Base-by-base conservation (phyloP, 257 asterid genomes). In the Solanum sejunctum region DNA sequence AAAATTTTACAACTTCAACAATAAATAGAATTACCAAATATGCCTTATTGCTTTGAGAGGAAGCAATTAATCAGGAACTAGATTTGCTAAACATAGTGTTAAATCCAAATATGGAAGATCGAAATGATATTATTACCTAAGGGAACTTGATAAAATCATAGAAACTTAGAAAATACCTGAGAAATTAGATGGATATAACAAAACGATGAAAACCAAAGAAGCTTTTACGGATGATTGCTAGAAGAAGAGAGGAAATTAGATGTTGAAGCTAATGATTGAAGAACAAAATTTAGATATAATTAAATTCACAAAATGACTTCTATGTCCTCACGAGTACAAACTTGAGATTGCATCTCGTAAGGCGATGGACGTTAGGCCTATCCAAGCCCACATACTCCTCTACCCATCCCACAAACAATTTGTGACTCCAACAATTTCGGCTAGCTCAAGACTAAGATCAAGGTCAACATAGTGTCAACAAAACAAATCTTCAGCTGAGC, bases 381-480 rank as follows among this genome's bases (percentile, higher is more conserved):
- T 2, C 71, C 71, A 64, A 64, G 71, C 12, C 43, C 43, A 7
- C 26, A 64, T 26, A 28, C 12, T 43, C 7, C 1, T 66, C n/a
- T 28, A 28, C 45, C 70, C 39, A 28, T 66, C 43, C 72, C 45
- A 66, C 72, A 66, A 66, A 66, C 45, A 3, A 66, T 28, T n/a
- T 66, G 72, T 20, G 45, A 13, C 72, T 28, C 72, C n/a, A 9
- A 64, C 45, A 66, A 66, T 66, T 66, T 64, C 16, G 45, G 7
- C 10, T 43, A 77, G 45, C 63, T 49, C 45, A 51, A 23, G 47
- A 77, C 45, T 26, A 39, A 51, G 15, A 45, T 15, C 81, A 73
- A 47, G 63, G 23, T 51, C 63, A 5, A 51, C 45, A 86, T 57
- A 84, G 71, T 57, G 57, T 41, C 85, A 87, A 82, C 86, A 88